These are phyloP conservation scores for Craterostigma plantagineum DNA, from an alignment of 257 asterid species.

Conservation along the genomic window DNA sequence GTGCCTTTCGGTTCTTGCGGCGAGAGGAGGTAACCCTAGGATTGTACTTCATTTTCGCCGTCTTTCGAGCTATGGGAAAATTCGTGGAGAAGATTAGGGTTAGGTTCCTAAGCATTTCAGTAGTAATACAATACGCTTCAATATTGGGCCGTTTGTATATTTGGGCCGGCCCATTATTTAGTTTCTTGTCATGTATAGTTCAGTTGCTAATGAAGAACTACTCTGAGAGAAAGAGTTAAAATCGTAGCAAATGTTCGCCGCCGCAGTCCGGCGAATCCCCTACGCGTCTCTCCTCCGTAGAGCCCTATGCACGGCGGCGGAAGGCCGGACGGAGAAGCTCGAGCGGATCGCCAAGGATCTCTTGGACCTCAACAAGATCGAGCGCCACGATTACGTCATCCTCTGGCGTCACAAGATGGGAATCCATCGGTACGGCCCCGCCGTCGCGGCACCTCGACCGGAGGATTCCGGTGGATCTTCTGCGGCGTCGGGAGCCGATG, in stretches of 20 bases:
- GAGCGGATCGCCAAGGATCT: slow-evolving; percentile 71
- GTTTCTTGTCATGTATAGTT: no score
- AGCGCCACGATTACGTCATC: slow-evolving; percentile 54
- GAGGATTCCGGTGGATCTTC: slow-evolving; percentile 11
- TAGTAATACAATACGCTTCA: no score
- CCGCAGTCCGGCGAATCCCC: slow-evolving; percentile 18
- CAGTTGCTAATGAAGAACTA: no score
- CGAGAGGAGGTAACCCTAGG: slow-evolving; percentile 17
- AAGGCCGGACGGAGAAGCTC: slow-evolving; percentile 34
- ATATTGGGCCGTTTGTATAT: no score
- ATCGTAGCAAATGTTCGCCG: slow-evolving; percentile 30
- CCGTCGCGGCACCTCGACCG: slow-evolving; percentile 23
- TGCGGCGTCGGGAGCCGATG: slow-evolving; percentile 19
- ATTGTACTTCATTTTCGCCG: slow-evolving; percentile 16
- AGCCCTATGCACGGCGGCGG: slow-evolving; percentile 27
- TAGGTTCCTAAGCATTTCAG: no score
- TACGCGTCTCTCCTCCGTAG: slow-evolving; percentile 20
- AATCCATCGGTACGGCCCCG: slow-evolving; percentile 37
- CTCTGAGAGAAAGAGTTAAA: no score
- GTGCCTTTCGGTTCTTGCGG: slow-evolving; percentile 12
- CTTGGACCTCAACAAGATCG: slow-evolving; percentile 47
- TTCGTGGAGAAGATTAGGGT: no score
- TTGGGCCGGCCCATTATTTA: no score
- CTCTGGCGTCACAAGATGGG: slow-evolving; percentile 59
- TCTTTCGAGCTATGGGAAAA: no score